Conservation (phyloP, 805 yeast species). For the Nakazawaea populi region DNA sequence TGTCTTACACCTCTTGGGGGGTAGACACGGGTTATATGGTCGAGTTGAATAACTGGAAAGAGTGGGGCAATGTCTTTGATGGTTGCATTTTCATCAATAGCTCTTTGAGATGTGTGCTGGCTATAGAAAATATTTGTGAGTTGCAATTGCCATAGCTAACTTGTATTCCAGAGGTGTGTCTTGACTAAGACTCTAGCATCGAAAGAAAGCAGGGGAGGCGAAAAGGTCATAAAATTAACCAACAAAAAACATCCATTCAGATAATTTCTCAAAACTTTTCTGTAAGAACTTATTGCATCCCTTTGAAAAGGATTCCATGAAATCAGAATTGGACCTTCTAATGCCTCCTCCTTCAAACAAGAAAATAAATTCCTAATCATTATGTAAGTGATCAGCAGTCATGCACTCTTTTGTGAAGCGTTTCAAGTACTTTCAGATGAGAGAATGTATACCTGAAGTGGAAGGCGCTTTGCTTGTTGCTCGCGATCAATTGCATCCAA, state of each 20-base stretch:
- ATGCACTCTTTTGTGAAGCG: neutral
- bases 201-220: neutral
- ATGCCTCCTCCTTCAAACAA: neutral
- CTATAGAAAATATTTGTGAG: neutral
- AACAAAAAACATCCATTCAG: neutral
- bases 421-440: neutral
- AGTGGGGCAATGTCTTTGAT: too few relatives aligned
- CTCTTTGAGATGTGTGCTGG: neutral
- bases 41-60: too few relatives aligned
- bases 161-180: neutral
- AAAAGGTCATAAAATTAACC: neutral
- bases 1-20: too few relatives aligned
- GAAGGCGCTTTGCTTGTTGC: neutral
- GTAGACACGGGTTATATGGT: too few relatives aligned
- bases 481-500: neutral
- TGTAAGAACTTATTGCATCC: neutral
- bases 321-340: neutral
- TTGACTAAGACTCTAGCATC: neutral
- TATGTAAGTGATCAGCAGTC: neutral
- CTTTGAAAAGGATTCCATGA: neutral
- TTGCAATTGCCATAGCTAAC: neutral
- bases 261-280: neutral
- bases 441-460: neutral
- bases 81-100: neutral
- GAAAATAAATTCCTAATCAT: neutral